Evolutionary conservation across 768 basidiomycete species (phyloP).

Genomic region (Tephrocybe rancida): DNA sequence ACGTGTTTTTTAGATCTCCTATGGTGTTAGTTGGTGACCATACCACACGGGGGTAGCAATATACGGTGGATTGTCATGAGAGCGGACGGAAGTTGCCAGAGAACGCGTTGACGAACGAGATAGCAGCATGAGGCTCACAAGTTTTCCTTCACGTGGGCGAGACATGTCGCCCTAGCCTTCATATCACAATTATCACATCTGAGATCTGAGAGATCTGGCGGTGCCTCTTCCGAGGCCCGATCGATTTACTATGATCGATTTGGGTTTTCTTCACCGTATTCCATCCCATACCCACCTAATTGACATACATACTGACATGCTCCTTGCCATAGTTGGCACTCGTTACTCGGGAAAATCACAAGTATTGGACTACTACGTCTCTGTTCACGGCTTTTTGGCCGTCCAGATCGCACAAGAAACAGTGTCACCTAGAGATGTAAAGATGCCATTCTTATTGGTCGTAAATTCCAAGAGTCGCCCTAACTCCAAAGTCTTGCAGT

Average conservation of each 20-base stretch:
- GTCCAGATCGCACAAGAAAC: slow-evolving; percentile 39
- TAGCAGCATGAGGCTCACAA: slow-evolving; percentile 16
- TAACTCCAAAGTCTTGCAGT: background rate
- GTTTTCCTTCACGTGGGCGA: slow-evolving; percentile 9
- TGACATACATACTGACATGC: slow-evolving; percentile 48
- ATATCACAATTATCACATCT: slow-evolving; percentile 21
- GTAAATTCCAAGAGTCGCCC: background rate
- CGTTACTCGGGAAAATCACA: slow-evolving; percentile 61
- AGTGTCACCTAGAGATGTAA: background rate
- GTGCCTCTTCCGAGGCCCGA: too few relatives aligned
- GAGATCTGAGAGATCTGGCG: slow-evolving; percentile 3
- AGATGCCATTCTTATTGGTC: background rate
- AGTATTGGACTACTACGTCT: slow-evolving; percentile 60
- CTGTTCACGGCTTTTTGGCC: slow-evolving; percentile 56
- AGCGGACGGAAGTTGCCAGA: background rate
- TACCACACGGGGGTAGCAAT: too few relatives aligned
- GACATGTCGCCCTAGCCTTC: slow-evolving; percentile 9
- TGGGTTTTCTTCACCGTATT: too few relatives aligned
- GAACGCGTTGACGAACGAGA: slow-evolving; percentile 1
- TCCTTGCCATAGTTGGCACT: slow-evolving; percentile 70
- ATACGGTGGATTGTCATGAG: too few relatives aligned
- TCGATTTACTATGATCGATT: too few relatives aligned
- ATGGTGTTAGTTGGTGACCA: too few relatives aligned
- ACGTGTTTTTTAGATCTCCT: too few relatives aligned
- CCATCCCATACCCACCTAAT: too few relatives aligned